A percentile compares a stretch with the other conserved stretches of the same genome.
Evolutionary conservation across 2,329 filamentous ascomycete genomes (phyloP).

Genomic region (Aspergillus awamori): DNA sequence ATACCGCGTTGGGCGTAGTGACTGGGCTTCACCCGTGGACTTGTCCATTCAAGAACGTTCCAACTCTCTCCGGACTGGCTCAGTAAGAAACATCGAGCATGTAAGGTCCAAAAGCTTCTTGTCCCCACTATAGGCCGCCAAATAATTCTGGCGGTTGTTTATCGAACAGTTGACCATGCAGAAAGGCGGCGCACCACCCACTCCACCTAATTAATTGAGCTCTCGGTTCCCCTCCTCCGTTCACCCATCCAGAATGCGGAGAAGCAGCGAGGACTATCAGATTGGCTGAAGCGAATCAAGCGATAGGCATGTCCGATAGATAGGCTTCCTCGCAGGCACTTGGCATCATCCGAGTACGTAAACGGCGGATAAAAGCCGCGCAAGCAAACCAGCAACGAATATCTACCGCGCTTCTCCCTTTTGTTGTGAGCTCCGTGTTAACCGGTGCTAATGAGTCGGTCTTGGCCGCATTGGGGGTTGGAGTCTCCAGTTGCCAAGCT

Average conservation of each 20-base stretch:
- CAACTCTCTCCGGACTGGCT: not conserved
- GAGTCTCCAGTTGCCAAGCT: conserved; percentile 10
- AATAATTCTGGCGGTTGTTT: not conserved
- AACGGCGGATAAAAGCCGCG: conserved; percentile 2
- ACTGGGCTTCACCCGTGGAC: too few relatives aligned
- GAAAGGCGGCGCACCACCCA: not conserved
- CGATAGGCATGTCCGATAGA: not conserved
- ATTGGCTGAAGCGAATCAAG: not conserved
- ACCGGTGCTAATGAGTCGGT: conserved; percentile 1
- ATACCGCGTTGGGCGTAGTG: conserved; percentile 2
- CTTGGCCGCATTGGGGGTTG: not conserved
- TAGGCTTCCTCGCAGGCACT: not conserved
- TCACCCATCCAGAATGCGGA: not conserved
- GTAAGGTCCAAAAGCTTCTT: conserved; percentile 6
- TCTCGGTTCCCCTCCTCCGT: conserved; percentile 1
- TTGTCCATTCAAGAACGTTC: too few relatives aligned
- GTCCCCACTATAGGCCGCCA: conserved; percentile 7
- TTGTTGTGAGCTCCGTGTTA: not conserved
- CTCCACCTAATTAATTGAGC: conserved; percentile 1
- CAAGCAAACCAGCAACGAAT: not conserved
- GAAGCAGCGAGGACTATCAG: not conserved
- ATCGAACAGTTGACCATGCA: not conserved
- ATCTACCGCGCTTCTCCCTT: not conserved
- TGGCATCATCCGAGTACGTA: not conserved
- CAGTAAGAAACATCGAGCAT: not conserved